These are phyloP conservation scores for Phytophthora quininea DNA, from an alignment of 352 stramenopile genomes.

Conservation along the genomic window DNA sequence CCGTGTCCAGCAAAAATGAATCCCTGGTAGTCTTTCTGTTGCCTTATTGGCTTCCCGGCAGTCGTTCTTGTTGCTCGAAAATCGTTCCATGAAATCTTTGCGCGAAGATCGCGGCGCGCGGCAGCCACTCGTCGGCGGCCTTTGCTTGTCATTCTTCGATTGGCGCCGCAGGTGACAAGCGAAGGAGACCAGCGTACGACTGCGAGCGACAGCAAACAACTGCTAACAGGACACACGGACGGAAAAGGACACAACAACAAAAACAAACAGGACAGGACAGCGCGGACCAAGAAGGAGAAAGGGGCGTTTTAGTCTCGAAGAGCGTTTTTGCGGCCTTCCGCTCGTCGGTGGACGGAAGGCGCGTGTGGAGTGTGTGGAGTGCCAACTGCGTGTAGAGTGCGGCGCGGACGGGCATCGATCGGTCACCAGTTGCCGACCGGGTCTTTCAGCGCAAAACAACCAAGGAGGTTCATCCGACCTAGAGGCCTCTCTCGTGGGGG, in stretches of 20 bases:
- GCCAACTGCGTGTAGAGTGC: background rate
- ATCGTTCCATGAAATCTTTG: background rate
- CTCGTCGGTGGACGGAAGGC: background rate
- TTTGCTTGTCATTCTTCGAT: conserved; percentile 1
- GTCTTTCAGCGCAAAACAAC: background rate
- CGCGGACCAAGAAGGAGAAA: background rate
- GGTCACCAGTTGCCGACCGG: background rate
- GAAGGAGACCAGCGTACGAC: background rate
- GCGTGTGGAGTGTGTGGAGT: background rate
- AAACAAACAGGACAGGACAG: background rate
- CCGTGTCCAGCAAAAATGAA: too few species aligned
- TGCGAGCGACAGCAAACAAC: background rate
- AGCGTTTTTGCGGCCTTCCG: background rate
- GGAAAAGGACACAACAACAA: background rate
- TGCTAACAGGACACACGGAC: background rate
- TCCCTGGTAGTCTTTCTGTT: too few species aligned
- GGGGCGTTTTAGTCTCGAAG: background rate
- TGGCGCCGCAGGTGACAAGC: background rate
- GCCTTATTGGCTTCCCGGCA: too few species aligned
- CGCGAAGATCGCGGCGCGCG: background rate
- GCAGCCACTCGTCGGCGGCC: background rate
- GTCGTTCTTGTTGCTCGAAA: too few species aligned
- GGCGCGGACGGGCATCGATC: background rate
- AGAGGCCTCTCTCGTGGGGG: background rate
- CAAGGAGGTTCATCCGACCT: background rate